Conservation (phyloP, 345 rosid species). For the Eutrema japonicum region DNA sequence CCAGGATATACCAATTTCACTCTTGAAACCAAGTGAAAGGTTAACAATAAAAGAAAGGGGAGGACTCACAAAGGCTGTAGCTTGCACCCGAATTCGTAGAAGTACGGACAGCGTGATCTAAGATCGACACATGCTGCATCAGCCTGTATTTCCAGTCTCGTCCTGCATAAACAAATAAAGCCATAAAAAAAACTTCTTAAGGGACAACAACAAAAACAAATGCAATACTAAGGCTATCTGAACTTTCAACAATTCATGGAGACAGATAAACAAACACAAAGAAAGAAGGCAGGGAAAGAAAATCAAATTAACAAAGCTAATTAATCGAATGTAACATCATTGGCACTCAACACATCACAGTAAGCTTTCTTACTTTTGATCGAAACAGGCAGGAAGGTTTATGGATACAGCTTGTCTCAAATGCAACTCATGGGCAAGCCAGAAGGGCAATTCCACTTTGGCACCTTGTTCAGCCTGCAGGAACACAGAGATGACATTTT, state of each 20-base stretch:
- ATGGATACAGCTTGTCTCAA: constrained; percentile 69
- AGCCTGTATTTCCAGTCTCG: constrained; percentile 83
- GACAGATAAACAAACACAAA: constrained; percentile 7
- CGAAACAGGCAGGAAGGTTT: constrained; percentile 70
- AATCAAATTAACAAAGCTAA: constrained; percentile 1
- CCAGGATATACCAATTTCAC: neutral
- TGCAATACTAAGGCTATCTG: neutral
- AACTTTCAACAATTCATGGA: neutral
- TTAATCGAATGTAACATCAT: neutral
- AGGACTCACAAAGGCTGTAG: constrained; percentile 72
- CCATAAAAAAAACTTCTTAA: neutral
- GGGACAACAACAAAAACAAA: neutral
- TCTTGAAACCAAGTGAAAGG: neutral
- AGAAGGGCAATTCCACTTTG: constrained; percentile 66
- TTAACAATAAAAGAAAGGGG: neutral
- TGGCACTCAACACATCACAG: neutral
- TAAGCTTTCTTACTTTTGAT: constrained; percentile 60
- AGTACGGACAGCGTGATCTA: constrained; percentile 69
- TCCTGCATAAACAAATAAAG: constrained; percentile 47
- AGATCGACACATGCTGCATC: constrained; percentile 91
- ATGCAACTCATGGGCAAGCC: constrained; percentile 82
- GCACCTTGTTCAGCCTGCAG: constrained; percentile 77
- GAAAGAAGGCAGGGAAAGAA: neutral
- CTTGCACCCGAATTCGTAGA: constrained; percentile 90
- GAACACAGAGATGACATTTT: neutral